Base-by-base conservation (phyloP, 1,139 yeast genomes). In the Kodamaea anthophila region DNA sequence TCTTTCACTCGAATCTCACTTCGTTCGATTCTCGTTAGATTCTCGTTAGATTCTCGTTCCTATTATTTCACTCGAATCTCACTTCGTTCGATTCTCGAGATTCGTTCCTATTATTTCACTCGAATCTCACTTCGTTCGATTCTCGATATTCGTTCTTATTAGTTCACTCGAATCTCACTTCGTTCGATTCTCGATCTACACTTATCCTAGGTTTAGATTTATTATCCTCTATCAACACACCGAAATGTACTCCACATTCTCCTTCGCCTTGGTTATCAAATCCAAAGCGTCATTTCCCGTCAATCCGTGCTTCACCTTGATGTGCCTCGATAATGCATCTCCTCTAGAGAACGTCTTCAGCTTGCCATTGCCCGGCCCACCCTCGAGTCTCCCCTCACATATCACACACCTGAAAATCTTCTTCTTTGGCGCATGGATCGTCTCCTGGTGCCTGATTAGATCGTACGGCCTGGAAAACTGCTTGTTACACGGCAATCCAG, bases 241-340 rank as follows among this genome's bases (percentile, higher is more conserved):
- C 38, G 53, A 48, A 29, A 71, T 65, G 46, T 68, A 81, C 53
- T 81, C 91, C 31, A 81, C 86, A 49, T 82, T 74, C 42, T 74
- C 82, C 53, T 81, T 82, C 9, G 93, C 93, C 43, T 69, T 76
- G 46, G 78, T 77, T 42, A 82, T 77, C 26, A 83, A 74, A 32
- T 75, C 74, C 36, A 74, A 46, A 3, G 73, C 73, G 34, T 66
- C 71, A 34, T 60, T 48, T 12, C 73, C 73, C 19, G 55, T 58
- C 35, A 66, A 51, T n/a, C 64, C 66, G 46, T 66, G 73, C 43
- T 66, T 66, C 16, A 66, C 71, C 41, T 66, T 66, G 28, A 66
- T 65, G 41, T 66, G 73, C 39, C 73, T 55, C 1, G 70, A 63
- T 40, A 66, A 60, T 2, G 73, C 73, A 51, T 66, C 73, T 31